Base-by-base conservation (phyloP, 768 basidiomycete species). In the Hemileccinum rubropunctum region DNA sequence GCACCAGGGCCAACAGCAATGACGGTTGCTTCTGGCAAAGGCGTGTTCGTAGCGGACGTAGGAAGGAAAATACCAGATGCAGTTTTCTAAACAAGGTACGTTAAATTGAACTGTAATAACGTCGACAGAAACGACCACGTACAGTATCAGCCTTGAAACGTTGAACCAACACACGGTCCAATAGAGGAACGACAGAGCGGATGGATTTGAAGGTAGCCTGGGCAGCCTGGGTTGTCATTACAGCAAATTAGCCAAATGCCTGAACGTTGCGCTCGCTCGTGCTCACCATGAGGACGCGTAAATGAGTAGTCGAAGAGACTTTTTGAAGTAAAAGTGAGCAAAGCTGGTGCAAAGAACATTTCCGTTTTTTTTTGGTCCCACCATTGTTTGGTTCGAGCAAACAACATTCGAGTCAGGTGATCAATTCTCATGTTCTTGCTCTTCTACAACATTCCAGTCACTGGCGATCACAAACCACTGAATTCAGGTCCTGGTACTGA, bases 131-230 rank as follows among this genome's bases (percentile, higher is more conserved):
- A 37, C 7, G 34, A 11, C 49, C n/a, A 76, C 88, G 53, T 63
- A 98, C 95, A 8, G 92, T 91, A 59, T 95, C 94, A 28, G 91
- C 77, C 78, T 98, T 98, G 84, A 95, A 95, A 50, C 95, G 82
- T 74, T 98, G 95, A 53, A 98, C 94, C 58, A 98, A 79, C 56
- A 98, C 91, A 57, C 95, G 91, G 84, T 98, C 95, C 48, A 98
- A 76, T 44, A 98, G 82, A 53, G 95, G 95, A 56, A 91, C 73
- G 58, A 98, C 68, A 50, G 94, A 77, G 76, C 81, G 90, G 81
- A 98, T 98, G 58, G 84, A 86, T 74, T 91, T 97, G 86, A 98
- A 93, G 21, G 94, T 95, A 58, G 91, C 88, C 73, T 90, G 88
- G 54, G 88, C 73, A 73, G 88, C 88, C 86, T 90, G 46, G 41